These are phyloP conservation scores for Ambrosia hybrid DNA, from an alignment of 140 eudicot genomes.

Conservation along the genomic window DNA sequence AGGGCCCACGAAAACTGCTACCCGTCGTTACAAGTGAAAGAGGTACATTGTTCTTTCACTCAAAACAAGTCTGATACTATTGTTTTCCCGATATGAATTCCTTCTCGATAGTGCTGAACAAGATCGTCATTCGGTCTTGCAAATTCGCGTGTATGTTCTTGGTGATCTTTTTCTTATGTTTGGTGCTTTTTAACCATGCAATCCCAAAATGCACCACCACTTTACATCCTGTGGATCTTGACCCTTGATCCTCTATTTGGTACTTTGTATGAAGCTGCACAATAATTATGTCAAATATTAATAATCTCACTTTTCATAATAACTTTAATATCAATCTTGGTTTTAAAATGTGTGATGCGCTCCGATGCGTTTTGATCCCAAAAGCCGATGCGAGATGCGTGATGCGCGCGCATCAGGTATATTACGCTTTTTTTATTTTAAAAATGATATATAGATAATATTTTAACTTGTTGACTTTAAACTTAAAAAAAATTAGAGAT, in stretches of 20 bases:
- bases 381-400: too few species aligned
- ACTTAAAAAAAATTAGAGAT: too few species aligned
- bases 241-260: slow-evolving; percentile 68
- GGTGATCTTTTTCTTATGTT: slow-evolving; percentile 77
- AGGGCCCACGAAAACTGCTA: slow-evolving; percentile 15
- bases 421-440: too few species aligned
- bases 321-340: not conserved
- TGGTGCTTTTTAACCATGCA: slow-evolving; percentile 80
- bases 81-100: slow-evolving; percentile 57
- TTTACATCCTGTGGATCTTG: slow-evolving; percentile 73
- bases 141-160: slow-evolving; percentile 69
- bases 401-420: too few species aligned
- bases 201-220: slow-evolving; percentile 76
- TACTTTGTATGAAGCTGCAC: slow-evolving; percentile 83
- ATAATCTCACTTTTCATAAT: not conserved
- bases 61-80: slow-evolving; percentile 18
- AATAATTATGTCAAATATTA: slow-evolving; percentile 7
- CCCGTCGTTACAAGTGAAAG: not conserved
- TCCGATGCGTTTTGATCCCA: too few species aligned
- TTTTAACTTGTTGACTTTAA: too few species aligned
- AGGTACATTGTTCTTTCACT: not conserved
- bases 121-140: slow-evolving; percentile 71
- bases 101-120: slow-evolving; percentile 85
- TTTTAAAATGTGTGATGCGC: too few species aligned
- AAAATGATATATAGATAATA: too few species aligned